Evolutionary conservation across 495 filamentous ascomycete genomes (phyloP).

Genomic region (Daldinia childiae): DNA sequence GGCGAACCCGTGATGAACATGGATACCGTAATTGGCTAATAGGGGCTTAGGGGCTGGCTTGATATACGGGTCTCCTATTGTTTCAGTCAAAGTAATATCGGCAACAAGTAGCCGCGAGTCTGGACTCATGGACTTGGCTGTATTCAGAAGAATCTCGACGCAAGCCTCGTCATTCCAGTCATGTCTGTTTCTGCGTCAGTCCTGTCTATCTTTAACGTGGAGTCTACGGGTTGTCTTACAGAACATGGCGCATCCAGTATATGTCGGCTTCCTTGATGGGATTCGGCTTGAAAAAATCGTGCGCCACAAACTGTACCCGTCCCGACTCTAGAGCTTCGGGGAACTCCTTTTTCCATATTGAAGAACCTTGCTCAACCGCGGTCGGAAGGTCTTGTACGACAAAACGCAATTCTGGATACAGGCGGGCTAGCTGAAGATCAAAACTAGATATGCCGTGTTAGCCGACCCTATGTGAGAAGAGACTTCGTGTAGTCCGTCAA

Average conservation of each 20-base stretch:
- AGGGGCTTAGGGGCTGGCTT: constrained; percentile 48
- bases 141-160: constrained; percentile 48
- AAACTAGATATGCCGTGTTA: constrained; percentile 41
- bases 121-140: constrained; percentile 44
- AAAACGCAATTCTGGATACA: constrained; percentile 49
- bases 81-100: constrained; percentile 54
- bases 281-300: constrained; percentile 56
- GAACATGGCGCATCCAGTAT: constrained; percentile 56
- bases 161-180: constrained; percentile 58
- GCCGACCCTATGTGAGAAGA: neutral
- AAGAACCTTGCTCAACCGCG: constrained; percentile 41
- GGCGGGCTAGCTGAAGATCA: constrained; percentile 44
- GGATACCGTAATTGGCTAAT: constrained; percentile 50
- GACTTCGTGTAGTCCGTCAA: neutral
- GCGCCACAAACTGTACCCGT: constrained; percentile 47
- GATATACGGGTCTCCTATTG: constrained; percentile 45
- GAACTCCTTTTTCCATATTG: constrained; percentile 44
- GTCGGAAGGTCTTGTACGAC: constrained; percentile 54
- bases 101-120: constrained; percentile 52
- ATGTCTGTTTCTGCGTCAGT: constrained; percentile 36
- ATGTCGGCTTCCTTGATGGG: constrained; percentile 53
- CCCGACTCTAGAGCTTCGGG: constrained; percentile 45
- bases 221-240: constrained; percentile 28
- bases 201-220: neutral
- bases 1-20: constrained; percentile 47